Percentiles rank a stretch among this genome's conserved stretches.
Conservation (phyloP, 805 yeast species). For the Myxozyma vanderwaltii region DNA sequence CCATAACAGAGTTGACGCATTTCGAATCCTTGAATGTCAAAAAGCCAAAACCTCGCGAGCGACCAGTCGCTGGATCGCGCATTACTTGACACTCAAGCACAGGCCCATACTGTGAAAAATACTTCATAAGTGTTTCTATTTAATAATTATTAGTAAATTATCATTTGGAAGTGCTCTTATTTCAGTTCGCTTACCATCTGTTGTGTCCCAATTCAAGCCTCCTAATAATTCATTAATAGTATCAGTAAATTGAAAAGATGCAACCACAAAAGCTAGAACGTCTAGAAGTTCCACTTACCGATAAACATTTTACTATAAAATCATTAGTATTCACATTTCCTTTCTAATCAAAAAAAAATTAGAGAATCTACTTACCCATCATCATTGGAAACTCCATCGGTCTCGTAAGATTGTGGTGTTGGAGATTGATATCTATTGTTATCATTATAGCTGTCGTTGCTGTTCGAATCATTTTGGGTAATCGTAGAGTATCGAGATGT, state of each 20-base stretch:
- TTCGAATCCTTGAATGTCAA: conserved; percentile 79
- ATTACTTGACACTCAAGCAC: conserved; percentile 86
- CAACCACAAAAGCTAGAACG: not conserved
- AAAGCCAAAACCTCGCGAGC: conserved; percentile 93
- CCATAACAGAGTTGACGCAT: conserved; percentile 83
- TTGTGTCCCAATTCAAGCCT: conserved; percentile 97
- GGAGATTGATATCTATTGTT: not conserved
- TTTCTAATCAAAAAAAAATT: conserved; percentile 43
- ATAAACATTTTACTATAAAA: conserved; percentile 37
- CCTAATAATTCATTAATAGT: conserved; percentile 63
- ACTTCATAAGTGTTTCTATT: conserved; percentile 68
- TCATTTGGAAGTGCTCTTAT: not conserved
- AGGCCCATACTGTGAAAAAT: conserved; percentile 86
- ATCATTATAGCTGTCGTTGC: not conserved
- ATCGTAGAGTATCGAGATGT: not conserved
- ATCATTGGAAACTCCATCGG: conserved; percentile 17
- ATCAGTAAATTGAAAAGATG: conserved; percentile 36
- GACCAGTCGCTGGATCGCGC: conserved; percentile 83
- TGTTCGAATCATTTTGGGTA: not conserved
- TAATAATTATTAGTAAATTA: not conserved
- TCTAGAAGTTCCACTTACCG: conserved; percentile 21
- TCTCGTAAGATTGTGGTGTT: conserved; percentile 1
- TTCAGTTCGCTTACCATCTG: conserved; percentile 51
- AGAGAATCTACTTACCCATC: conserved; percentile 37
- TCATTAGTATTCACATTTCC: not conserved